Conservation (phyloP, 2,329 filamentous ascomycete genomes). For the Cladosporium phlei region DNA sequence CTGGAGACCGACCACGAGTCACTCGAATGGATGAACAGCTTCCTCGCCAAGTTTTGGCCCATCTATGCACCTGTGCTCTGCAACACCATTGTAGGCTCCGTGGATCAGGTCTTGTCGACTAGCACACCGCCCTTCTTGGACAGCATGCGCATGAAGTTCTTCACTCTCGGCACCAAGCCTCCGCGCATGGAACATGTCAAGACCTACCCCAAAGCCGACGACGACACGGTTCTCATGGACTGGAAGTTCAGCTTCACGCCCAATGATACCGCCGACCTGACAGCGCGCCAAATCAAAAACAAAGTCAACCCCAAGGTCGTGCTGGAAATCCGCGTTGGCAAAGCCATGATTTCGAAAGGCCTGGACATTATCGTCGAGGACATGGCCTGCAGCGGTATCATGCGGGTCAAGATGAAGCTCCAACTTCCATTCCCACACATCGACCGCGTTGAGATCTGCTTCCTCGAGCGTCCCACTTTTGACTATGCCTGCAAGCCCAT, state of each 20-base stretch:
- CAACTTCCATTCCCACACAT: constrained; percentile 94
- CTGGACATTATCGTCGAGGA: constrained; percentile 97
- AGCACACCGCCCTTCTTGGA: constrained; percentile 90
- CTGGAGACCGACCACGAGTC: constrained; percentile 89
- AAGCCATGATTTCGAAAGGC: constrained; percentile 94
- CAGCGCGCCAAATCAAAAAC: constrained; percentile 80
- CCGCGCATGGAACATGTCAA: constrained; percentile 96
- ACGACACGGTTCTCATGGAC: constrained; percentile 96
- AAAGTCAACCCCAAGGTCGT: constrained; percentile 97
- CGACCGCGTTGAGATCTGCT: constrained; percentile 90
- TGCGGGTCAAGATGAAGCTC: constrained; percentile 96
- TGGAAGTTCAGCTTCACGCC: constrained; percentile 99
- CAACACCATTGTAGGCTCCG: constrained; percentile 84
- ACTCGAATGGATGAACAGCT: constrained; percentile 98
- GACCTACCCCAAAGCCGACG: constrained; percentile 91
- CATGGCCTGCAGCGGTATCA: constrained; percentile 90
- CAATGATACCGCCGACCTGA: constrained; percentile 89
- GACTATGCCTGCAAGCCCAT: constrained; percentile 98
- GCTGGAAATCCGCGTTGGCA: constrained; percentile 88
- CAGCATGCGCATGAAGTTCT: constrained; percentile 87
- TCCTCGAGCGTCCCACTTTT: constrained; percentile 80
- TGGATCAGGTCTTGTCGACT: constrained; percentile 92
- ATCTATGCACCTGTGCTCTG: constrained; percentile 95
- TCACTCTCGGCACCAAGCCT: constrained; percentile 90
- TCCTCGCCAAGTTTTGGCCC: constrained; percentile 97